A percentile compares a stretch with the other conserved stretches of the same genome.
phyloP scores from a whole-genome alignment of 768 basidiomycete genomes.

The Gautieria morchelliformis region DNA sequence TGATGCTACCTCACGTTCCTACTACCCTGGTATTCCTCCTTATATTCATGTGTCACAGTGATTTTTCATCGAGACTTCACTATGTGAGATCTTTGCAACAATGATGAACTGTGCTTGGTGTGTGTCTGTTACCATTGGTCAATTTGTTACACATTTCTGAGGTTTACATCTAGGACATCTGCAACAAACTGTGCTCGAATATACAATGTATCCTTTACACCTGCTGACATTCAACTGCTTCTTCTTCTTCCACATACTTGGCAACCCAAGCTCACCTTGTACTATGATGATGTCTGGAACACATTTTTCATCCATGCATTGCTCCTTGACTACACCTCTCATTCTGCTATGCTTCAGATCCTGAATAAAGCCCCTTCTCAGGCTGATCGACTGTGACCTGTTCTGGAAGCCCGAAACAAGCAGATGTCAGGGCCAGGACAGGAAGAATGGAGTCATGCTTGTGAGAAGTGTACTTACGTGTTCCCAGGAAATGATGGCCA shows the following conservation, averaged over 20 bases:
- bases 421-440: background rate
- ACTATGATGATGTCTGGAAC: background rate
- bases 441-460: background rate
- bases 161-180: background rate
- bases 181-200: background rate
- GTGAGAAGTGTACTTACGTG: background rate
- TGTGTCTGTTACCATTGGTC: background rate
- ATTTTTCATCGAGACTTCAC: background rate
- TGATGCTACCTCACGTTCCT: background rate
- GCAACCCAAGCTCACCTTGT: background rate
- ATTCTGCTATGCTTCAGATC: background rate
- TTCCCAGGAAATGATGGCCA: background rate
- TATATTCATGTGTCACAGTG: background rate
- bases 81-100: background rate
- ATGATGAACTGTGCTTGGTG: background rate
- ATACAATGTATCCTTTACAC: background rate
- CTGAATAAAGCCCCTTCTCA: background rate
- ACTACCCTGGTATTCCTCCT: background rate
- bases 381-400: background rate
- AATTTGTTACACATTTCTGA: background rate
- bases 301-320: background rate
- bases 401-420: background rate
- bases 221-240: background rate
- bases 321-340: background rate
- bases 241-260: background rate